phyloP scores from a whole-genome alignment of 768 basidiomycete species.

The Lactarius sanguifluus region DNA sequence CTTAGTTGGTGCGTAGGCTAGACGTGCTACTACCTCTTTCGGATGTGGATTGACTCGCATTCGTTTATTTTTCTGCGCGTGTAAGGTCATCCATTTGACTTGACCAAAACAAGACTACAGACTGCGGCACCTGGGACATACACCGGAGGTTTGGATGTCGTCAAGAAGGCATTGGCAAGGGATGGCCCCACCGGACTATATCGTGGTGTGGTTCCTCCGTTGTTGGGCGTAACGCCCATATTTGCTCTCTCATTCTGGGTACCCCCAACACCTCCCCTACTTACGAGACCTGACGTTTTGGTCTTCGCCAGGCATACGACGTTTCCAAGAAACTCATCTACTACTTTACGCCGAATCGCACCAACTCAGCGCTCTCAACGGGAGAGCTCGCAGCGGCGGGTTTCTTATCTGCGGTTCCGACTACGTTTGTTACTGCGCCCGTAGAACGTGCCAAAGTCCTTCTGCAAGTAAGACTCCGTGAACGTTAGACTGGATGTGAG shows the following conservation, averaged over 20 bases:
- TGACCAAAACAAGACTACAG: conserved; percentile 95
- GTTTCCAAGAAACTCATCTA: conserved; percentile 85
- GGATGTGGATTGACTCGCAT: not conserved
- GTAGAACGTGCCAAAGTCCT: conserved; percentile 97
- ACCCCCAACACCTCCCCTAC: conserved; percentile 29
- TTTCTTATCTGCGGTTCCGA: conserved; percentile 90
- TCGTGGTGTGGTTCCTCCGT: conserved; percentile 89
- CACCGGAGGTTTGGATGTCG: conserved; percentile 90
- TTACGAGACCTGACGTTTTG: conserved; percentile 4
- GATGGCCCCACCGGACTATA: conserved; percentile 90
- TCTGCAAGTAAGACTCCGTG: conserved; percentile 60
- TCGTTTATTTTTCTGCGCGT: not conserved
- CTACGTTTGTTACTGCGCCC: conserved; percentile 90
- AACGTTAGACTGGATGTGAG: not conserved
- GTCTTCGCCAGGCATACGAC: conserved; percentile 75
- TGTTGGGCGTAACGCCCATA: conserved; percentile 95
- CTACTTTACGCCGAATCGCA: conserved; percentile 74
- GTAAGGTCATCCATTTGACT: conserved; percentile 93
- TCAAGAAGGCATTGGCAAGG: conserved; percentile 83
- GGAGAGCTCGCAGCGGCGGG: conserved; percentile 88
- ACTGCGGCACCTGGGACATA: conserved; percentile 88
- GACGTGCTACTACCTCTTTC: not conserved
- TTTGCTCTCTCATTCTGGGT: conserved; percentile 99
- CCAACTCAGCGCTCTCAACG: conserved; percentile 58
- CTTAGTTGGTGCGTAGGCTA: conserved; percentile 70